Conservation (phyloP, 768 basidiomycete genomes). For the Termitomyces sp. region DNA sequence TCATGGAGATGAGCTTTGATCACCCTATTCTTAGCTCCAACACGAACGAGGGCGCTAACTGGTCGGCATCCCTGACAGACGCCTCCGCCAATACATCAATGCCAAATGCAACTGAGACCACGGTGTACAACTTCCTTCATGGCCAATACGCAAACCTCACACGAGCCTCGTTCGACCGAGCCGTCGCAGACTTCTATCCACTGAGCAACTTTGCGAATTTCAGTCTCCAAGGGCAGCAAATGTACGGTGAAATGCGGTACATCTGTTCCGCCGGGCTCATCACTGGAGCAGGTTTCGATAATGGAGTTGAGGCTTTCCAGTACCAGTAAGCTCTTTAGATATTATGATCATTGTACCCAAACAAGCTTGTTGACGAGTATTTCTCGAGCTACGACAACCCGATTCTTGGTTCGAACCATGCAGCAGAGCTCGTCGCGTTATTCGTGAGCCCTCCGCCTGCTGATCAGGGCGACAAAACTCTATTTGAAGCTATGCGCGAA, state of each 20-base stretch:
- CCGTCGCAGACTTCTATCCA: constrained; percentile 28
- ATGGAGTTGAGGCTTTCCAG: constrained; percentile 23
- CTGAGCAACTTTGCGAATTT: constrained; percentile 27
- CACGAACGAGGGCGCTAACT: constrained; percentile 35
- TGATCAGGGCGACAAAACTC: constrained; percentile 21
- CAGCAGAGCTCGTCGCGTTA: constrained; percentile 31
- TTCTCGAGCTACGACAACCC: constrained; percentile 35
- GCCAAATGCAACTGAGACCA: constrained; percentile 30
- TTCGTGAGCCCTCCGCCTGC: constrained; percentile 21
- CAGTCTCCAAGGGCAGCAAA: constrained; percentile 36
- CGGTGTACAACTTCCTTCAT: constrained; percentile 34
- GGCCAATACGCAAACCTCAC: constrained; percentile 33
- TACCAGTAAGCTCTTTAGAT: constrained; percentile 26
- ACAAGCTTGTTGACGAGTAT: background rate
- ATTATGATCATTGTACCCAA: background rate
- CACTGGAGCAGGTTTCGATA: constrained; percentile 19
- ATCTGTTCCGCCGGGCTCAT: constrained; percentile 36
- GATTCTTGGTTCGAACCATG: constrained; percentile 31
- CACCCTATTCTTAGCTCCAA: constrained; percentile 25
- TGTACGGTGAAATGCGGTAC: constrained; percentile 40
- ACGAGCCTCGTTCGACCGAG: constrained; percentile 21
- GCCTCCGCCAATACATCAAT: constrained; percentile 33
- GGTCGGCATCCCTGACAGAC: constrained; percentile 30
- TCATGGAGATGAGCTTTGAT: background rate
- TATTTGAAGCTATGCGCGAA: constrained; percentile 33